These are phyloP conservation scores for Sugiyamaella castrensis DNA, from an alignment of 1,139 yeast species.

Conservation along the genomic window DNA sequence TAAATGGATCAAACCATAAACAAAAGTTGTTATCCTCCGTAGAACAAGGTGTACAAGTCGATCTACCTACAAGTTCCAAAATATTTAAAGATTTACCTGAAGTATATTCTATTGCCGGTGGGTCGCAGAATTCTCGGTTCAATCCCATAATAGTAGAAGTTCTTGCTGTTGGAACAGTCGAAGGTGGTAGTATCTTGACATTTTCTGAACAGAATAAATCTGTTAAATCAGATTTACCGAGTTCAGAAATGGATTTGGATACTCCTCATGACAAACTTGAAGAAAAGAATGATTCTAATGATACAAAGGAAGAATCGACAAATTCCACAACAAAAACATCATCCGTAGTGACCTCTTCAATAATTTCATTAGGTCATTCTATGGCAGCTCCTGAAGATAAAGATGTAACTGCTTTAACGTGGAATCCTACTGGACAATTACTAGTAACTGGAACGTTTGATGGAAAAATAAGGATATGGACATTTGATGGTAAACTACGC, in stretches of 20 bases:
- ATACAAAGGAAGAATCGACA: neutral
- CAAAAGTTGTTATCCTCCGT: too few relatives aligned
- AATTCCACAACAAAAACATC: neutral
- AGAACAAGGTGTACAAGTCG: too few relatives aligned
- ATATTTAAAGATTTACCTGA: too few relatives aligned
- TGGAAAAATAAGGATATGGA: slow-evolving; percentile 37
- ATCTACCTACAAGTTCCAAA: too few relatives aligned
- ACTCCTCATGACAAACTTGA: neutral
- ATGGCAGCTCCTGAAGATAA: slow-evolving; percentile 19
- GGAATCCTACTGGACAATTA: slow-evolving; percentile 33
- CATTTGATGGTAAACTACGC: slow-evolving; percentile 42
- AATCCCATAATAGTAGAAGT: slow-evolving; percentile 22
- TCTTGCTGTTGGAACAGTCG: slow-evolving; percentile 26
- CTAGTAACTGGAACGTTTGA: slow-evolving; percentile 36
- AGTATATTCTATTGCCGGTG: neutral
- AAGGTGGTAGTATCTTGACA: slow-evolving; percentile 3
- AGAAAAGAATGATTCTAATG: neutral
- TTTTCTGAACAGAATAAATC: neutral
- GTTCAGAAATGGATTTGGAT: too few relatives aligned
- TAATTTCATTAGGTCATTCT: neutral
- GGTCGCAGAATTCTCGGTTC: slow-evolving; percentile 28
- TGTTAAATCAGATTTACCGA: too few relatives aligned
- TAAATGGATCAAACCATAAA: too few relatives aligned
- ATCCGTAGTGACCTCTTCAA: neutral
- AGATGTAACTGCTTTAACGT: slow-evolving; percentile 32